These are phyloP conservation scores for Ophiocordyceps camponoti-leonardi DNA, from an alignment of 2,329 filamentous ascomycete genomes.

Conservation along the genomic window DNA sequence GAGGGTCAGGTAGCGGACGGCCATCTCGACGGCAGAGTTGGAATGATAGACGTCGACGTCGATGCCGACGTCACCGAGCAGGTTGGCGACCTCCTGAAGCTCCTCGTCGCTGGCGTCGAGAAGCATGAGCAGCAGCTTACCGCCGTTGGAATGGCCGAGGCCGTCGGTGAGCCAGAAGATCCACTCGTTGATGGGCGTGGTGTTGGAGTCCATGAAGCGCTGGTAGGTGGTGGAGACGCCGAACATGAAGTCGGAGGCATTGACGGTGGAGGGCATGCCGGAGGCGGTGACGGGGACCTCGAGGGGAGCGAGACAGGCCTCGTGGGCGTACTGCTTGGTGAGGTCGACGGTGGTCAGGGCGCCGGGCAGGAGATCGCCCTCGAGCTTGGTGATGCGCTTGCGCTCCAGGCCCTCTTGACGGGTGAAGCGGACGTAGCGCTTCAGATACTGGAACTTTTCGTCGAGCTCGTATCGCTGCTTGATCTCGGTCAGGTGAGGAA, in stretches of 20 bases:
- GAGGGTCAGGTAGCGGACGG: conserved; percentile 37
- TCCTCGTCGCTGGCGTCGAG: conserved; percentile 33
- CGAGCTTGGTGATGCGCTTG: conserved; percentile 31
- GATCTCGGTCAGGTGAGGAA: conserved; percentile 24
- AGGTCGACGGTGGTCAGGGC: conserved; percentile 31
- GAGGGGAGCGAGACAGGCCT: conserved; percentile 30
- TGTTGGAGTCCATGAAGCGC: conserved; percentile 32
- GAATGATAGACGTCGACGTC: conserved; percentile 40
- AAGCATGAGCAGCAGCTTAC: conserved; percentile 35
- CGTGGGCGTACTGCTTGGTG: conserved; percentile 20
- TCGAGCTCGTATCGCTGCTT: conserved; percentile 29
- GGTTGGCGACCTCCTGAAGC: conserved; percentile 28
- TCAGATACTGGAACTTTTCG: conserved; percentile 35
- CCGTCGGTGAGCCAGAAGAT: conserved; percentile 42
- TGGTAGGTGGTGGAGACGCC: conserved; percentile 41
- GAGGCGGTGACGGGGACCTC: conserved; percentile 33
- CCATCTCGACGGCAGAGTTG: conserved; percentile 34
- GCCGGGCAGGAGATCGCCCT: conserved; percentile 28
- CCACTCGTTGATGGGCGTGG: conserved; percentile 39
- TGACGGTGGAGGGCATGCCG: conserved; percentile 29
- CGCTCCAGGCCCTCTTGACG: conserved; percentile 28
- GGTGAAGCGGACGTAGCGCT: conserved; percentile 34
- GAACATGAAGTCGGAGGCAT: conserved; percentile 40
- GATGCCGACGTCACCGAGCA: conserved; percentile 30
- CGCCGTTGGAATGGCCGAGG: conserved; percentile 36